Conservation (phyloP, 1,139 yeast species). For the Eremothecium gossypii region DNA sequence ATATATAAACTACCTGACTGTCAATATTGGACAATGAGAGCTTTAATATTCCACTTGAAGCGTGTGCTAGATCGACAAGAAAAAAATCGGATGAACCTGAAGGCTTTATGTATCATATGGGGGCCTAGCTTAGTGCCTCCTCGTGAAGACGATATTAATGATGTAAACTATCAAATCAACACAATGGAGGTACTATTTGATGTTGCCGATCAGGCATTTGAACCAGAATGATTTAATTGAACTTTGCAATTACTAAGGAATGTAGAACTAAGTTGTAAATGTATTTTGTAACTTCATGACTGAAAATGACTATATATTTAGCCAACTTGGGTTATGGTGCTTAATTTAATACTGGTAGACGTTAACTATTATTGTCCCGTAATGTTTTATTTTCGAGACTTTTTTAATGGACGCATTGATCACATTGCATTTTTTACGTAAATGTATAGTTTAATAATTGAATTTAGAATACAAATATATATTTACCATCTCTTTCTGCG, state of each 20-base stretch:
- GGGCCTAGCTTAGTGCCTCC: slow-evolving; percentile 72
- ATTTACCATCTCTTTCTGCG: slow-evolving; percentile 4
- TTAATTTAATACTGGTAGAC: no score
- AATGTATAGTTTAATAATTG: no score
- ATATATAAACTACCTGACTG: slow-evolving; percentile 91
- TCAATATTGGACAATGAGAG: slow-evolving; percentile 82
- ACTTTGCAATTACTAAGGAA: no score
- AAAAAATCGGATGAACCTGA: slow-evolving; percentile 69
- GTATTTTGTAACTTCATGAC: background rate
- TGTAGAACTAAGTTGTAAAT: background rate
- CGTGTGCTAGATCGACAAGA: slow-evolving; percentile 58
- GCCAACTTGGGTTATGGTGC: no score
- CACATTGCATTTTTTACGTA: no score
- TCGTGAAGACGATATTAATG: slow-evolving; percentile 61
- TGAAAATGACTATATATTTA: background rate
- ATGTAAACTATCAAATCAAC: slow-evolving; percentile 69
- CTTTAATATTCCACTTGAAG: slow-evolving; percentile 74
- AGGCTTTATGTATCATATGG: slow-evolving; percentile 82
- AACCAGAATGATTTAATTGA: slow-evolving; percentile 40
- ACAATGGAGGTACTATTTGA: slow-evolving; percentile 75
- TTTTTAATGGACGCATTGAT: no score
- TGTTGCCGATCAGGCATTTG: slow-evolving; percentile 84
- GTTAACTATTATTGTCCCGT: no score
- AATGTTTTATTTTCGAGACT: no score
- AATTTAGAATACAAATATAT: slow-evolving; percentile 6